Conservation (phyloP, 1,284 basidiomycete species). For the Rhodotorula mucilaginosa region DNA sequence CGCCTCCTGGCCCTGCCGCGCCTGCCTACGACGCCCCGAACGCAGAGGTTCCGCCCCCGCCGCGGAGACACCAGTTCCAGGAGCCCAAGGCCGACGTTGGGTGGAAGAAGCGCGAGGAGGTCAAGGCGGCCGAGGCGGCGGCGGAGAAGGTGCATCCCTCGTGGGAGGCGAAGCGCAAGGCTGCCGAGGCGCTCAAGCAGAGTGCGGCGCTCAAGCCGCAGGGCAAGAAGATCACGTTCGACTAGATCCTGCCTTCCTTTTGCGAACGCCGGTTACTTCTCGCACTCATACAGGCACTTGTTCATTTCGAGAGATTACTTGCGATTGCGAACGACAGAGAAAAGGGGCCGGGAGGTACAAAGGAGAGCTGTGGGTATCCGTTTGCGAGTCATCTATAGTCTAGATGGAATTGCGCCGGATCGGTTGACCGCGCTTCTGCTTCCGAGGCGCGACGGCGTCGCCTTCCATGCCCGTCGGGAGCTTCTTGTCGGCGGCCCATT, state of each 20-base stretch:
- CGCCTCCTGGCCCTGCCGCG: neutral
- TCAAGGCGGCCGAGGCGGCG: slow-evolving; percentile 34
- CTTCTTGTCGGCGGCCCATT: slow-evolving; percentile 76
- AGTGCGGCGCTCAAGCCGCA: slow-evolving; percentile 38
- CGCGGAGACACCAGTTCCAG: neutral
- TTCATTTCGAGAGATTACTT: no score
- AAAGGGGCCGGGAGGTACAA: neutral
- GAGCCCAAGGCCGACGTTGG: slow-evolving; percentile 10
- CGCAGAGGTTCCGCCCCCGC: neutral
- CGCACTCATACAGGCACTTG: neutral
- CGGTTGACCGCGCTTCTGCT: slow-evolving; percentile 66
- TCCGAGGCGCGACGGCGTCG: slow-evolving; percentile 52
- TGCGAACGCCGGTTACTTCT: neutral
- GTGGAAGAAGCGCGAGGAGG: slow-evolving; percentile 6
- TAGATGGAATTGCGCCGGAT: slow-evolving; percentile 70
- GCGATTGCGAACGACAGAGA: neutral
- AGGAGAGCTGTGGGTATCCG: neutral
- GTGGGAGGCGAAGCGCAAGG: slow-evolving; percentile 82
- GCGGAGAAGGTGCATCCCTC: slow-evolving; percentile 73
- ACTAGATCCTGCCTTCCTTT: slow-evolving; percentile 41
- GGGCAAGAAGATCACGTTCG: slow-evolving; percentile 56
- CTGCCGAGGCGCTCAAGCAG: slow-evolving; percentile 59
- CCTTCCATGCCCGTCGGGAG: slow-evolving; percentile 68
- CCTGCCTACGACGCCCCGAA: neutral
- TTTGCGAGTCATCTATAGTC: neutral